These are phyloP conservation scores for Phaeophleospora eucalypticola DNA, from an alignment of 2,329 filamentous ascomycete genomes.

Conservation along the genomic window DNA sequence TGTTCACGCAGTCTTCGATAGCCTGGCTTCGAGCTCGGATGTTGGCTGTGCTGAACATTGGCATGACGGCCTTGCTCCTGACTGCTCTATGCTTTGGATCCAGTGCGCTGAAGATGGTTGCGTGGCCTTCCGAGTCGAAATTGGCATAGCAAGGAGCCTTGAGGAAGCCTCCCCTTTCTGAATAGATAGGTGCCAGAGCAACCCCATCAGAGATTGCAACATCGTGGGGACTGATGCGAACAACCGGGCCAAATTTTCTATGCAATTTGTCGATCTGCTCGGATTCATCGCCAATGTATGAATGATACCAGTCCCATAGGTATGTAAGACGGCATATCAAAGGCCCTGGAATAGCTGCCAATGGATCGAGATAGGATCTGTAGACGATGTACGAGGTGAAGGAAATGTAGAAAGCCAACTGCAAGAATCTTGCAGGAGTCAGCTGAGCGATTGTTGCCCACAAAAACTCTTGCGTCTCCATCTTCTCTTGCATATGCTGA, in stretches of 20 bases:
- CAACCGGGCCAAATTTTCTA: conserved; percentile 62
- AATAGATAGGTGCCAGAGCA: conserved; percentile 50
- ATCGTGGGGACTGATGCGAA: conserved; percentile 71
- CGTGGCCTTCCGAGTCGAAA: conserved; percentile 55
- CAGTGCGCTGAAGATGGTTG: conserved; percentile 51
- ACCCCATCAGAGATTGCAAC: conserved; percentile 43
- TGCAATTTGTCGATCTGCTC: conserved; percentile 43
- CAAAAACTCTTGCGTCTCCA: too few species aligned
- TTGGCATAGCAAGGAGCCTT: conserved; percentile 53
- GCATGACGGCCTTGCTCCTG: conserved; percentile 49
- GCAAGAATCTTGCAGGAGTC: background rate
- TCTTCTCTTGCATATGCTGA: too few species aligned
- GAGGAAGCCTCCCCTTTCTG: conserved; percentile 49
- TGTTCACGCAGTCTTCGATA: conserved; percentile 41
- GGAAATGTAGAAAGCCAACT: background rate
- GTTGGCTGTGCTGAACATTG: conserved; percentile 47
- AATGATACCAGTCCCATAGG: conserved; percentile 28
- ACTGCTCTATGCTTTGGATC: conserved; percentile 39
- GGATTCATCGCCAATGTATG: conserved; percentile 29
- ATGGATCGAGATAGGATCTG: conserved; percentile 34
- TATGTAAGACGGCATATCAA: conserved; percentile 26
- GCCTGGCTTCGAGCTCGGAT: conserved; percentile 38
- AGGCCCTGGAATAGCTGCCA: conserved; percentile 33
- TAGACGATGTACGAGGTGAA: conserved; percentile 22
- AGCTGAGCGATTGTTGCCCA: too few species aligned